phyloP scores from a whole-genome alignment of 2,329 filamentous ascomycete species.

The Botrytis cinerea region DNA sequence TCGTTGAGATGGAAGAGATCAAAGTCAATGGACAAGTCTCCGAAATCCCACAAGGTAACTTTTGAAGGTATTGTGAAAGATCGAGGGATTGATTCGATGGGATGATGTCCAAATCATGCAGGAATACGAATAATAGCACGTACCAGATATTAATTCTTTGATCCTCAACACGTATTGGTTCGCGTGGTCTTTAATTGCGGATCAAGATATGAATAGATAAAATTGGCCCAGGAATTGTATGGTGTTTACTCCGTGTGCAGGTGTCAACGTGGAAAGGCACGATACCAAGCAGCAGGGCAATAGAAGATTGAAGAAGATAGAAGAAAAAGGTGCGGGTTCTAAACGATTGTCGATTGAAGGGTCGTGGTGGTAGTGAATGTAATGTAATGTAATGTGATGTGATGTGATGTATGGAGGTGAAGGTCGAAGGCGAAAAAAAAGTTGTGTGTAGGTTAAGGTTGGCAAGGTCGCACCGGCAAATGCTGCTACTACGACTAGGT shows the following conservation, averaged over 20 bases:
- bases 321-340: neutral
- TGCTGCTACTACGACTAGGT: neutral
- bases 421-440: neutral
- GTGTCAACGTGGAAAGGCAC: neutral
- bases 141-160: slow-evolving; percentile 22
- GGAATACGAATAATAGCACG: slow-evolving; percentile 24
- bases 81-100: slow-evolving; percentile 17
- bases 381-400: neutral
- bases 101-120: slow-evolving; percentile 24
- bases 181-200: slow-evolving; percentile 15
- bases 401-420: neutral
- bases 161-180: slow-evolving; percentile 19
- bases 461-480: neutral
- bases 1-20: neutral
- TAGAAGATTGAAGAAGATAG: neutral
- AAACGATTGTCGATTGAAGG: slow-evolving; percentile 5
- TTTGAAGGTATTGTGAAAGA: slow-evolving; percentile 9
- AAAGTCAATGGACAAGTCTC: neutral
- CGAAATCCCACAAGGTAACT: no score
- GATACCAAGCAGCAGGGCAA: neutral
- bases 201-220: neutral
- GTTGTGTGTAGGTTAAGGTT: neutral
- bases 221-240: neutral
- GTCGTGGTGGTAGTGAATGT: neutral
- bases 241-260: neutral